phyloP scores from a whole-genome alignment of 129 eudicot genomes.

The Escallonia rubra region DNA sequence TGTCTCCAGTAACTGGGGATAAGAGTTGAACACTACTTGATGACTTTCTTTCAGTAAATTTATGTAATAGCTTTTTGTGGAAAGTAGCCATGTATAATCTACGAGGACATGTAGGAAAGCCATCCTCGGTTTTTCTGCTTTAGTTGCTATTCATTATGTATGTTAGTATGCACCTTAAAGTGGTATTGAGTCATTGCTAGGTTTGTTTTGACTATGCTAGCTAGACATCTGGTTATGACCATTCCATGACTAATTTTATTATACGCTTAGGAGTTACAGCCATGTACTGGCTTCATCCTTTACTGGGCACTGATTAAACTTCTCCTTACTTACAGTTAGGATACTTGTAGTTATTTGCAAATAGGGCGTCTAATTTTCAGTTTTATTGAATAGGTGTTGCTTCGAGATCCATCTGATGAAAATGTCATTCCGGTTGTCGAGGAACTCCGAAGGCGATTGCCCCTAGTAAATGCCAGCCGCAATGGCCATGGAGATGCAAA shows the following conservation, averaged over 20 bases:
- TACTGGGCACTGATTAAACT: neutral
- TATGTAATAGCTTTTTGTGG: too few species aligned
- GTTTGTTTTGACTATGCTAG: neutral
- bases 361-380: neutral
- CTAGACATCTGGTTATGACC: neutral
- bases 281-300: neutral
- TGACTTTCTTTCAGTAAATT: too few species aligned
- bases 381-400: slow-evolving; percentile 53
- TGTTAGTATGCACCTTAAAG: too few species aligned
- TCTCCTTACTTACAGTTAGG: neutral
- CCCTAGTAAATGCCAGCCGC: slow-evolving; percentile 29
- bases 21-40: too few species aligned
- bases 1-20: too few species aligned
- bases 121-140: too few species aligned
- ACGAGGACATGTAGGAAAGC: too few species aligned
- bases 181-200: too few species aligned
- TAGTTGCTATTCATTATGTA: too few species aligned
- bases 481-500: slow-evolving; percentile 39
- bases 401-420: slow-evolving; percentile 85
- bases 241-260: neutral
- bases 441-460: slow-evolving; percentile 71
- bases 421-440: slow-evolving; percentile 84
- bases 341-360: neutral
- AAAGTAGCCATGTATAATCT: too few species aligned
- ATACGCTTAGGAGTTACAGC: too few species aligned